phyloP scores from a whole-genome alignment of 257 asterid species.

The Lithospermum erythrorhizon region DNA sequence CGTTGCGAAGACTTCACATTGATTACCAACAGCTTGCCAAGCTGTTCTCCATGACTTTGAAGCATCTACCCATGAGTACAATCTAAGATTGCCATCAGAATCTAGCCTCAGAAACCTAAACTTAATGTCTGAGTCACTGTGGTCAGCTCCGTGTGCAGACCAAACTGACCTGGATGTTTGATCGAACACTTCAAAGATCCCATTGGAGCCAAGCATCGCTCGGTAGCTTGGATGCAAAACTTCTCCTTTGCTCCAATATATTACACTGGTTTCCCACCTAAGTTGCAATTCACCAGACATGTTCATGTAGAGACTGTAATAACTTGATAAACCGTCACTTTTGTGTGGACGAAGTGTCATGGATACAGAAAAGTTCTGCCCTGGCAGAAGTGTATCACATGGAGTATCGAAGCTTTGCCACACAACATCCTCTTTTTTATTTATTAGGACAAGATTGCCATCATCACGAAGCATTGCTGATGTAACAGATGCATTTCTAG shows the following conservation, averaged over 20 bases:
- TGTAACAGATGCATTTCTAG: constrained; percentile 19
- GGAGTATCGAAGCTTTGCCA: constrained; percentile 35
- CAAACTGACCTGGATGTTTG: constrained; percentile 19
- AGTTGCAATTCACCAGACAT: constrained; percentile 29
- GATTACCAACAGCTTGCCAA: constrained; percentile 36
- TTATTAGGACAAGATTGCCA: constrained; percentile 25
- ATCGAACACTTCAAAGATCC: constrained; percentile 23
- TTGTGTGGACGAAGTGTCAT: constrained; percentile 25
- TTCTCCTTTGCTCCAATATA: constrained; percentile 29
- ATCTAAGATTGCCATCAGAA: constrained; percentile 36
- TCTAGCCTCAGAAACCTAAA: constrained; percentile 38
- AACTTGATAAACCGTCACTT: constrained; percentile 22
- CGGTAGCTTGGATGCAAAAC: constrained; percentile 13
- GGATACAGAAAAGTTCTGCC: constrained; percentile 25
- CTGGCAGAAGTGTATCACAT: constrained; percentile 28
- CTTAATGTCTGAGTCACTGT: constrained; percentile 22
- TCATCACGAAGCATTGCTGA: constrained; percentile 26
- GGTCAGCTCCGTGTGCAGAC: constrained; percentile 29
- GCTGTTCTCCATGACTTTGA: constrained; percentile 27
- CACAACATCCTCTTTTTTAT: constrained; percentile 10
- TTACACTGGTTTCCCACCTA: constrained; percentile 31
- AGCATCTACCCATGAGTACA: constrained; percentile 33
- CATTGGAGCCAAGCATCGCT: constrained; percentile 18
- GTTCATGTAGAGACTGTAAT: constrained; percentile 26
- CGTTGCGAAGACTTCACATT: constrained; percentile 37